These are phyloP conservation scores for Pythium insidiosum DNA, from an alignment of 352 stramenopile species.

Conservation along the genomic window DNA sequence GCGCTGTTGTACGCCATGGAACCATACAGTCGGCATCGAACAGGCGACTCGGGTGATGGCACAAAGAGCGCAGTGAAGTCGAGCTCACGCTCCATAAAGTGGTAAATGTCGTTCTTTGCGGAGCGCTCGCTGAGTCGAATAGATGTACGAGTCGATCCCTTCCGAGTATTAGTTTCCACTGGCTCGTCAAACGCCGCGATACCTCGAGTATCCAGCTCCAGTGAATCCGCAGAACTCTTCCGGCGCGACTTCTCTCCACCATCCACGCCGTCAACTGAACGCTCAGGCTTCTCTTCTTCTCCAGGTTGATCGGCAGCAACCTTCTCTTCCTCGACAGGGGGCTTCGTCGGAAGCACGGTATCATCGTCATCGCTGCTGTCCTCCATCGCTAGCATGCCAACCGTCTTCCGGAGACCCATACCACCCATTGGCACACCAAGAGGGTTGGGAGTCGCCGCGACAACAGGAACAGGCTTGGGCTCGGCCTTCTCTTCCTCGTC, in stretches of 20 bases:
- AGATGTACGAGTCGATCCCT: conserved; percentile 20
- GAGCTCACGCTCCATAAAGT: conserved; percentile 79
- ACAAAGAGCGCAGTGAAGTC: conserved; percentile 83
- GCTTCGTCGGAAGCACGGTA: conserved; percentile 46
- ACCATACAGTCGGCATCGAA: conserved; percentile 82
- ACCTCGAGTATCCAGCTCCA: conserved; percentile 72
- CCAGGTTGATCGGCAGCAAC: conserved; percentile 28
- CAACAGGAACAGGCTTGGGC: conserved; percentile 30
- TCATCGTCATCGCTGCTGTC: conserved; percentile 72
- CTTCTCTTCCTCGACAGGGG: conserved; percentile 26
- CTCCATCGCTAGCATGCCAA: conserved; percentile 59
- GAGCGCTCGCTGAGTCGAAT: conserved; percentile 36
- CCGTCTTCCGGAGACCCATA: conserved; percentile 61
- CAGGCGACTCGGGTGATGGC: conserved; percentile 75
- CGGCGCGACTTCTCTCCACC: conserved; percentile 25
- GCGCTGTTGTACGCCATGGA: conserved; percentile 83
- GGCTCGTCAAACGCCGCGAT: conserved; percentile 72
- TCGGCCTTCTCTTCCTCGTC: conserved; percentile 77
- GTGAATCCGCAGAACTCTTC: conserved; percentile 71
- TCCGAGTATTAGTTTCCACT: conserved; percentile 20
- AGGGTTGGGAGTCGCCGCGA: conserved; percentile 6
- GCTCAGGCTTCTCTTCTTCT: too few relatives aligned
- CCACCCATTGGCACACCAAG: conserved; percentile 48
- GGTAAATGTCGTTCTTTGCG: conserved; percentile 80
- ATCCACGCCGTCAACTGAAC: too few relatives aligned